These are phyloP conservation scores for Penicillium sp. DNA, from an alignment of 2,329 filamentous ascomycete genomes.

Conservation along the genomic window DNA sequence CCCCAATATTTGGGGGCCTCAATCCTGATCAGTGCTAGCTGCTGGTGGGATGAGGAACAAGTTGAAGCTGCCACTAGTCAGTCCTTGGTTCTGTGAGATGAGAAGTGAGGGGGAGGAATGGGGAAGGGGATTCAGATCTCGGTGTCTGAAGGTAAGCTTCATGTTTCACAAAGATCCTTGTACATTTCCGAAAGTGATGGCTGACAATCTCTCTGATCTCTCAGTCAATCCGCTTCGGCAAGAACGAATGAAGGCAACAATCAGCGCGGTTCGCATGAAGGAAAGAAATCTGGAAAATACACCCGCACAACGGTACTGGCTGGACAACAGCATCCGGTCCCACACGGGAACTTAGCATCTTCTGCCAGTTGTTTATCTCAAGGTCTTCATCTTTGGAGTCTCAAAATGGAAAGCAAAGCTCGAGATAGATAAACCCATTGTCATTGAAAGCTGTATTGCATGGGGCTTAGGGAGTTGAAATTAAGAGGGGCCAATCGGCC, in stretches of 20 bases:
- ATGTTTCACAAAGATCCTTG: background rate
- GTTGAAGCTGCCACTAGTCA: too few relatives aligned
- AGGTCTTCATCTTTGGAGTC: too few relatives aligned
- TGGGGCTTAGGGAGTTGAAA: background rate
- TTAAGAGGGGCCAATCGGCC: background rate
- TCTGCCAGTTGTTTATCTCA: too few relatives aligned
- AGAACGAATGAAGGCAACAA: background rate
- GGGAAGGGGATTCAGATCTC: background rate
- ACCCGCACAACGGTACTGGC: too few relatives aligned
- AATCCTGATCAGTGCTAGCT: slow-evolving; percentile 5
- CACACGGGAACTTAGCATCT: too few relatives aligned
- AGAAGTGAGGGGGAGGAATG: background rate
- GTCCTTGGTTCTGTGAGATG: background rate
- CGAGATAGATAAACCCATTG: too few relatives aligned
- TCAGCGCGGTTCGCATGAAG: background rate
- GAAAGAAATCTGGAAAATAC: slow-evolving; percentile 11
- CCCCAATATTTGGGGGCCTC: slow-evolving; percentile 20
- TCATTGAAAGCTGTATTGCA: too few relatives aligned
- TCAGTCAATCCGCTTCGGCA: background rate
- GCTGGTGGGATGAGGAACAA: background rate
- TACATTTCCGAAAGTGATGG: background rate
- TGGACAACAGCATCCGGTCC: too few relatives aligned
- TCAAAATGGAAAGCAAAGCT: too few relatives aligned
- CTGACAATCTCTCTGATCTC: background rate
- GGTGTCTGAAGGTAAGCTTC: background rate